Evolutionary conservation across 1,284 basidiomycete genomes (phyloP).

Genomic region (Ceratobasidium sp.): DNA sequence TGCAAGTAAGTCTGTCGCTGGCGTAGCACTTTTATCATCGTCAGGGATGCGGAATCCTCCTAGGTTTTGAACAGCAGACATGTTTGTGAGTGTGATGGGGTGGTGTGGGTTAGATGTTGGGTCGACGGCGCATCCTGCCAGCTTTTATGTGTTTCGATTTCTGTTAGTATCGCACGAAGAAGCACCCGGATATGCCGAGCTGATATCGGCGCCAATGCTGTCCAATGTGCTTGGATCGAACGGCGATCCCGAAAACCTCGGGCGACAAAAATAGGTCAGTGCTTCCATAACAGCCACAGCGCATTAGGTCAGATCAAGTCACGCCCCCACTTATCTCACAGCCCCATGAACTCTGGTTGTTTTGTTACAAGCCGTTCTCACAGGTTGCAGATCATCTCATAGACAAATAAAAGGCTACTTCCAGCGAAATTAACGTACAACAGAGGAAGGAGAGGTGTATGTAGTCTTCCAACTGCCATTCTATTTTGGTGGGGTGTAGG

Average conservation of each 20-base stretch:
- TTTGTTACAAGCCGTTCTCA: not conserved
- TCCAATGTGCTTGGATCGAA: not conserved
- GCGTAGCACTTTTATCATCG: too few species aligned
- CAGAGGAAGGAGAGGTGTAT: not conserved
- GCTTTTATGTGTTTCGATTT: too few species aligned
- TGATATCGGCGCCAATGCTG: too few species aligned
- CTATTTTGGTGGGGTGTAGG: slow-evolving; percentile 63
- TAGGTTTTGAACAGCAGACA: slow-evolving; percentile 13
- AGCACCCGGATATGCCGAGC: too few species aligned
- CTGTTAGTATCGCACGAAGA: too few species aligned
- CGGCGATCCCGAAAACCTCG: slow-evolving; percentile 19
- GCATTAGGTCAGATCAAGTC: not conserved
- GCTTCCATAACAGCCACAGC: not conserved
- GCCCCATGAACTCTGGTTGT: not conserved
- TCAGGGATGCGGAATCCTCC: too few species aligned
- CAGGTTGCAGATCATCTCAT: slow-evolving; percentile 15
- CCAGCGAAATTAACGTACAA: slow-evolving; percentile 31
- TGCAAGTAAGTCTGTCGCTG: too few species aligned
- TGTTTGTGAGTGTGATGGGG: too few species aligned
- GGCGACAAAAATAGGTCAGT: slow-evolving; percentile 23
- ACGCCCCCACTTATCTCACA: not conserved
- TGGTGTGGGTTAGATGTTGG: too few species aligned
- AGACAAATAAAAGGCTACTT: slow-evolving; percentile 27
- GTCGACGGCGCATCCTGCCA: too few species aligned
- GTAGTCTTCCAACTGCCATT: not conserved